A percentile compares a stretch with the other conserved stretches of the same genome.
phyloP scores from a whole-genome alignment of 352 stramenopile species.

The Phytophthora ramorum region DNA sequence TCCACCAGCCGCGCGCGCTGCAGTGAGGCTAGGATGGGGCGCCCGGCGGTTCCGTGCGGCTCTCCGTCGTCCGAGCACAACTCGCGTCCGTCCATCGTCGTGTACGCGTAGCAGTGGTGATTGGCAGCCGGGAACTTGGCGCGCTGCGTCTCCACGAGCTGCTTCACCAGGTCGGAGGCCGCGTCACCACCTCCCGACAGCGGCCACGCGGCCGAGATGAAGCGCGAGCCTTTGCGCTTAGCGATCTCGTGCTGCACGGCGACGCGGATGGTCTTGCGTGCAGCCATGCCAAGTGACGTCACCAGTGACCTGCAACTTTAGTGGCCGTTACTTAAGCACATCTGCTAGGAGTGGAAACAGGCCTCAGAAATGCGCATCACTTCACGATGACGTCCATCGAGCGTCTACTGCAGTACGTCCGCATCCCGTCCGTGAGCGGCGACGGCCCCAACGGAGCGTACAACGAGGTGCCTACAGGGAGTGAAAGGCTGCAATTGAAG shows the following conservation, averaged over 20 bases:
- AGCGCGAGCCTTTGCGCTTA: slow-evolving; percentile 86
- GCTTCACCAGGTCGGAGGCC: slow-evolving; percentile 50
- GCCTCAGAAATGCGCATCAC: slow-evolving; percentile 16
- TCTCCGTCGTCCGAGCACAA: slow-evolving; percentile 80
- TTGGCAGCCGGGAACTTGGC: slow-evolving; percentile 59
- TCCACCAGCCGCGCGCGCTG: slow-evolving; percentile 71
- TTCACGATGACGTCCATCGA: slow-evolving; percentile 24
- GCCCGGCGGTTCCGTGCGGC: slow-evolving; percentile 73
- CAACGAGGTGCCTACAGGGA: slow-evolving; percentile 39
- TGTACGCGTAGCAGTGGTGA: slow-evolving; percentile 83
- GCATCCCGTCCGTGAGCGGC: slow-evolving; percentile 79
- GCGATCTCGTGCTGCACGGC: slow-evolving; percentile 76
- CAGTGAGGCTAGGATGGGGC: slow-evolving; percentile 66
- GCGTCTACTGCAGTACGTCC: slow-evolving; percentile 80
- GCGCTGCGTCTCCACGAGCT: slow-evolving; percentile 53
- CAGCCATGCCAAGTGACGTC: slow-evolving; percentile 29
- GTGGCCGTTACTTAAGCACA: background rate
- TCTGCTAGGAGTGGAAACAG: too few species aligned
- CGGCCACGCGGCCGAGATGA: slow-evolving; percentile 75
- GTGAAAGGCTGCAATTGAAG: background rate
- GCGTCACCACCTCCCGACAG: slow-evolving; percentile 31
- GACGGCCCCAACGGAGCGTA: slow-evolving; percentile 76
- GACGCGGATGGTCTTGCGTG: slow-evolving; percentile 51
- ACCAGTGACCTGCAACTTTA: slow-evolving; percentile 19
- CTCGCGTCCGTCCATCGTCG: slow-evolving; percentile 56